Percentiles rank a stretch among this genome's conserved stretches.
Conservation (phyloP, 139 green algal genomes). For the Klebsormidium nitens region DNA sequence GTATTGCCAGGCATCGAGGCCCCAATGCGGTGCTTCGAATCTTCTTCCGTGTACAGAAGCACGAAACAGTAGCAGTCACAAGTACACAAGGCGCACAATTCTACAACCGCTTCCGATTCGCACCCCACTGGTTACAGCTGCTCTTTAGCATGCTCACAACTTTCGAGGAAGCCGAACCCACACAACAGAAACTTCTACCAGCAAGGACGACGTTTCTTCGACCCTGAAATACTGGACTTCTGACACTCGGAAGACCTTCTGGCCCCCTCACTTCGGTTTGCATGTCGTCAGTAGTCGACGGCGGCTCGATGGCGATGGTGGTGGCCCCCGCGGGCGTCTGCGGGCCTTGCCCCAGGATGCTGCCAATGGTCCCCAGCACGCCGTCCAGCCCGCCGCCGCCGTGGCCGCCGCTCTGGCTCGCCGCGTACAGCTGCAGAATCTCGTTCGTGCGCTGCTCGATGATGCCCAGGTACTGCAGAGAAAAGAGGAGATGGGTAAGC, state of each 20-base stretch:
- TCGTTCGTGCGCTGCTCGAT: conserved; percentile 84
- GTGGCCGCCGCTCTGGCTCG: not conserved
- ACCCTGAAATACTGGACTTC: no score
- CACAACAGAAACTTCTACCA: not conserved
- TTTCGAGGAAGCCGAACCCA: not conserved
- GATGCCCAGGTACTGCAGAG: conserved; percentile 80
- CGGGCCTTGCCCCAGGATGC: conserved; percentile 19
- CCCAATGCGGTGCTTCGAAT: no score
- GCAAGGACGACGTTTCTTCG: not conserved
- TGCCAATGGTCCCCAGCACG: not conserved
- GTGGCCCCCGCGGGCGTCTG: conserved; percentile 5
- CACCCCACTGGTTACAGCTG: not conserved
- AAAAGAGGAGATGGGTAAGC: no score
- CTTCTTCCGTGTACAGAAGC: no score
- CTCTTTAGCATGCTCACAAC: not conserved
- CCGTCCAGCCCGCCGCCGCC: not conserved
- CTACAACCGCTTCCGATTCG: not conserved
- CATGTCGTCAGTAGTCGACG: conserved; percentile 10
- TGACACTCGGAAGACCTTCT: no score
- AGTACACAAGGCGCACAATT: no score
- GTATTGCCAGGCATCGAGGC: not conserved
- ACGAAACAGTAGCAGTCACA: no score
- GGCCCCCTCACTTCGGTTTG: not conserved
- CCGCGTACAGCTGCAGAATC: conserved; percentile 58
- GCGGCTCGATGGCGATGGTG: conserved; percentile 8